Conservation (phyloP, 192 early-diverging fungal genomes). For the Backusella mclennaniae region DNA sequence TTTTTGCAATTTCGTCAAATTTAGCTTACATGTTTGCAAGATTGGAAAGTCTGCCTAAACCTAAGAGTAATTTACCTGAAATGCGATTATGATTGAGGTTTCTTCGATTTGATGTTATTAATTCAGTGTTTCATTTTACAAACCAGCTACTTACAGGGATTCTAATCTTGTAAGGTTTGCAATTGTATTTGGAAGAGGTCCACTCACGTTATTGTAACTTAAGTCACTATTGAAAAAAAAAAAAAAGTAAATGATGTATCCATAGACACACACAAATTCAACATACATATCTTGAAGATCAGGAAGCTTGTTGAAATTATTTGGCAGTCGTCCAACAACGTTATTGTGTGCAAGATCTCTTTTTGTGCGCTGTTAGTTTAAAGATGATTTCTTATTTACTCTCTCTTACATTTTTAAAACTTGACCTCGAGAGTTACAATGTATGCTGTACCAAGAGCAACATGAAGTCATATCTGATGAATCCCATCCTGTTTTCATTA, state of each 20-base stretch:
- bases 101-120: neutral
- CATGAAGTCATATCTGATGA: constrained; percentile 31
- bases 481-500: constrained; percentile 23
- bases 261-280: neutral
- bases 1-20: neutral
- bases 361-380: neutral
- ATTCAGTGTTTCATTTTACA: neutral
- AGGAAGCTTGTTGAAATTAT: constrained; percentile 20
- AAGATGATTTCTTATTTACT: neutral
- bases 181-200: constrained; percentile 23
- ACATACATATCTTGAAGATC: constrained; percentile 18
- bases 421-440: constrained; percentile 26
- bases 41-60: constrained; percentile 13
- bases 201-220: constrained; percentile 30
- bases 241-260: neutral
- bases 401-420: constrained; percentile 27
- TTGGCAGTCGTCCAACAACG: constrained; percentile 24
- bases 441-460: constrained; percentile 26
- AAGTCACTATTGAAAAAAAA: constrained; percentile 13
- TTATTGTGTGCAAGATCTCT: constrained; percentile 30
- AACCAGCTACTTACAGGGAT: constrained; percentile 16
- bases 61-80: constrained; percentile 15
- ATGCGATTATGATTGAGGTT: constrained; percentile 28
- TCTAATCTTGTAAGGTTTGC: constrained; percentile 4
- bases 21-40: constrained; percentile 19